phyloP scores from a whole-genome alignment of 2,329 filamentous ascomycete genomes.

The Beauveria australis region DNA sequence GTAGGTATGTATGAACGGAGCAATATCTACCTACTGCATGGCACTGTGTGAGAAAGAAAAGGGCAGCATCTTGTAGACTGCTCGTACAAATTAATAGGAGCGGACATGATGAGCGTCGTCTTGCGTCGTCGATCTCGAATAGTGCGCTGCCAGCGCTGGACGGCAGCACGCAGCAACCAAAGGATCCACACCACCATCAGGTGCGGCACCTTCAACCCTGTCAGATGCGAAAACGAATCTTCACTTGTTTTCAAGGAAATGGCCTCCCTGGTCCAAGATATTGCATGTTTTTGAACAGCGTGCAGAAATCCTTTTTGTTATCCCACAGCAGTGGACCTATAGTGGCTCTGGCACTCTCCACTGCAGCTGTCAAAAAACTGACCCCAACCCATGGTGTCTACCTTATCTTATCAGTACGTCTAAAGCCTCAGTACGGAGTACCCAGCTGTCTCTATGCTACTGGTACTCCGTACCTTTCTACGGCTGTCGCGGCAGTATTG shows the following conservation, averaged over 20 bases:
- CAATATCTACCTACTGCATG: background rate
- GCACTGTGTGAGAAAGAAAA: background rate
- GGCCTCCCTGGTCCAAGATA: background rate
- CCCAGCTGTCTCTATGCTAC: no score
- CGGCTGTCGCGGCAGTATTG: no score
- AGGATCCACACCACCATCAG: background rate
- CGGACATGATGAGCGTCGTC: background rate
- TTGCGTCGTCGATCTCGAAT: background rate
- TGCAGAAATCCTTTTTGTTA: background rate
- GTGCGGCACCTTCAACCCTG: background rate
- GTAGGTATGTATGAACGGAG: background rate
- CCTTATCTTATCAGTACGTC: no score
- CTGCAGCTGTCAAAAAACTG: background rate
- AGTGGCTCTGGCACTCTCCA: background rate
- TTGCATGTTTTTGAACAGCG: background rate
- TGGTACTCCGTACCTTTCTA: no score
- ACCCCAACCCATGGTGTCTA: background rate
- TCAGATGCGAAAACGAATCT: conserved; percentile 6
- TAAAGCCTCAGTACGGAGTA: background rate
- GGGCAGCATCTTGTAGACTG: background rate
- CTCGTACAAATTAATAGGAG: background rate
- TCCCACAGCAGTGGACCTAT: background rate
- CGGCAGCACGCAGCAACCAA: background rate
- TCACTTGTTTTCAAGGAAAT: background rate
- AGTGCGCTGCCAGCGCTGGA: background rate